Evolutionary conservation across 2,329 filamentous ascomycete species (phyloP), one percentile per base, ranked within the genome.

Genomic region (Hirsutella rhossiliensis): DNA sequence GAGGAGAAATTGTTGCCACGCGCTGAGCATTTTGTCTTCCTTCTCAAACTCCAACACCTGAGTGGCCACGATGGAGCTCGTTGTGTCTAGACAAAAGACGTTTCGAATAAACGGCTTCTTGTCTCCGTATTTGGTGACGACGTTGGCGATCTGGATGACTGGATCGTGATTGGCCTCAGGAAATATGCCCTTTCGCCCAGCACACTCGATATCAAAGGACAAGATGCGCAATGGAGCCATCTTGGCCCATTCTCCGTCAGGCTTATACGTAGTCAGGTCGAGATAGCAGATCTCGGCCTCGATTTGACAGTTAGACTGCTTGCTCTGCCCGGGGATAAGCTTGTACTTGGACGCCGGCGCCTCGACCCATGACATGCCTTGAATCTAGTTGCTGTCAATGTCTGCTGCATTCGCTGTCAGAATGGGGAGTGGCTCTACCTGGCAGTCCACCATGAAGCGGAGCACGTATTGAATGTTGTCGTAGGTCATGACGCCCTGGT

Each of bases 161-260:
- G 90, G 88, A 56, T 98, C 92, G 18, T 87, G 68, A 48, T 90
- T 80, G 11, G 94, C 81, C 62, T 98, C 92, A 0, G 94, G 92
- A 57, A 98, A 98, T 57, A 98, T 84, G 51, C 92, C 92, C 65
- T 98, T 97, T 54, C 94, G 84, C 42, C 92, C 92, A 54, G 92
- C 92, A 63, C 92, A 98, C 64, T 98, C 92, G 54, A 98, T 98
- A 76, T 98, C 92, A 57, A 98, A 97, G 5, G 92, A 97, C 39
- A 98, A 66, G 40, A 95, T 84, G 48, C 92, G 81, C 4, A 98
- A 71, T 0, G 92, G 92, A 0, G 94, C 92, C 82, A 97, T 96
- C 66, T 96, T 98, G 27, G 87, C 87, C 88, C 90, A 98, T 59
- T 97, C 89, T 17, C 89, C 90, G 52, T 92, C 84, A 2, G 89